A percentile compares a stretch with the other conserved stretches of the same genome.
phyloP scores from a whole-genome alignment of 495 filamentous ascomycete genomes.

The Oidiodendron maius region DNA sequence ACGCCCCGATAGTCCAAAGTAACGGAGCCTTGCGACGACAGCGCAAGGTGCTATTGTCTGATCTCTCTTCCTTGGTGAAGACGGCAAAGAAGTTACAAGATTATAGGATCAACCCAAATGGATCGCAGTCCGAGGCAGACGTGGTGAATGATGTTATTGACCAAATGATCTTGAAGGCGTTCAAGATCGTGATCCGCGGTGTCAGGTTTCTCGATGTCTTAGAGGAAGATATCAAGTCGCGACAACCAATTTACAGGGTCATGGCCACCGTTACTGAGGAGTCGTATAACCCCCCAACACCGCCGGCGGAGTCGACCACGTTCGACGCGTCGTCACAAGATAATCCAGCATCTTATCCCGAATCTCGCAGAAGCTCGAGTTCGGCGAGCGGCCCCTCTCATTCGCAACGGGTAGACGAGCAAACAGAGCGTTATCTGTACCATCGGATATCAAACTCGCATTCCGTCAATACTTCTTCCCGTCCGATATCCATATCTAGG shows the following conservation, averaged over 20 bases:
- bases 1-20: slow-evolving; percentile 63
- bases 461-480: slow-evolving; percentile 14
- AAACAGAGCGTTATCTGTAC: slow-evolving; percentile 22
- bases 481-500: slow-evolving; percentile 13
- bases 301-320: slow-evolving; percentile 54
- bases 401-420: slow-evolving; percentile 16
- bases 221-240: slow-evolving; percentile 56
- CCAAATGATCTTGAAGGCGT: slow-evolving; percentile 88
- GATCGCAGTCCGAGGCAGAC: slow-evolving; percentile 40
- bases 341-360: slow-evolving; percentile 30
- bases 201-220: slow-evolving; percentile 90
- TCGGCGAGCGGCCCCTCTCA: slow-evolving; percentile 15
- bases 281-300: slow-evolving; percentile 61
- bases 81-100: slow-evolving; percentile 77
- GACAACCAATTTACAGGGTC: slow-evolving; percentile 45
- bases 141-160: slow-evolving; percentile 75
- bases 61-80: slow-evolving; percentile 84
- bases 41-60: slow-evolving; percentile 80
- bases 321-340: slow-evolving; percentile 29
- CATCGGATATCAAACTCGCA: slow-evolving; percentile 18
- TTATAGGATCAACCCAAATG: slow-evolving; percentile 36
- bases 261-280: slow-evolving; percentile 60
- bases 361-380: slow-evolving; percentile 22
- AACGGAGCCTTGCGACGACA: slow-evolving; percentile 73
- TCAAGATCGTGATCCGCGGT: slow-evolving; percentile 86